These are phyloP conservation scores for Nakaseomyces uthaithaninus DNA, from an alignment of 1,139 yeast genomes.

Conservation along the genomic window DNA sequence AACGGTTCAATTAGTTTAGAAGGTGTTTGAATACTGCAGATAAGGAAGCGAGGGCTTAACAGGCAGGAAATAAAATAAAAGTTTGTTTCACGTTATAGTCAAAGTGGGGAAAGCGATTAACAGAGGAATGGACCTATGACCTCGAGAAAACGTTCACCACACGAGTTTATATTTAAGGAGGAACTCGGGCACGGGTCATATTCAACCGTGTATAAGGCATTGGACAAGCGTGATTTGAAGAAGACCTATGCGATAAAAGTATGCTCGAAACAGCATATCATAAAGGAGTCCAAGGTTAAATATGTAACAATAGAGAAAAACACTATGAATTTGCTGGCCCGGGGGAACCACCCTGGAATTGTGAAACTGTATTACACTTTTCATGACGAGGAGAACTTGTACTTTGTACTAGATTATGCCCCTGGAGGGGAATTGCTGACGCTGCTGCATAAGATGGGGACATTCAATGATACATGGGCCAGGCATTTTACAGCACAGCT, in stretches of 20 bases:
- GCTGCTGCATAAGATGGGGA: conserved; percentile 66
- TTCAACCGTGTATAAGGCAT: conserved; percentile 84
- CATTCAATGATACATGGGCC: conserved; percentile 70
- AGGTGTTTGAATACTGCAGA: no score
- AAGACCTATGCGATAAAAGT: conserved; percentile 80
- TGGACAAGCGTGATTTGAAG: conserved; percentile 39
- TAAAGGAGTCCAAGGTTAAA: conserved; percentile 88
- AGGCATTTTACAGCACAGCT: conserved; percentile 69
- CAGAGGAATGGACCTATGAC: conserved; percentile 22
- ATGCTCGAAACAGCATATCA: conserved; percentile 86
- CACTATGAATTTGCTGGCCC: conserved; percentile 63
- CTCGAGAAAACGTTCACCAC: conserved; percentile 54
- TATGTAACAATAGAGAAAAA: conserved; percentile 94
- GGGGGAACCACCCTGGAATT: conserved; percentile 77
- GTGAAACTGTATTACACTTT: conserved; percentile 86
- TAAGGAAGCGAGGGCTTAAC: no score
- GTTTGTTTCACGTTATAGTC: no score
- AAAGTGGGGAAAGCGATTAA: no score
- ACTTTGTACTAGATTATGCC: conserved; percentile 89
- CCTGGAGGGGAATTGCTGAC: conserved; percentile 85
- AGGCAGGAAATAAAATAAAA: background rate
- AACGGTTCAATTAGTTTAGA: no score
- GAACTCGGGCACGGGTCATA: conserved; percentile 94
- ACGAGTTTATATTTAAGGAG: conserved; percentile 80
- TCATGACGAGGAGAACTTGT: conserved; percentile 81